Conservation (phyloP, 2,329 filamentous ascomycete genomes). For the Diaporthe caulivora region DNA sequence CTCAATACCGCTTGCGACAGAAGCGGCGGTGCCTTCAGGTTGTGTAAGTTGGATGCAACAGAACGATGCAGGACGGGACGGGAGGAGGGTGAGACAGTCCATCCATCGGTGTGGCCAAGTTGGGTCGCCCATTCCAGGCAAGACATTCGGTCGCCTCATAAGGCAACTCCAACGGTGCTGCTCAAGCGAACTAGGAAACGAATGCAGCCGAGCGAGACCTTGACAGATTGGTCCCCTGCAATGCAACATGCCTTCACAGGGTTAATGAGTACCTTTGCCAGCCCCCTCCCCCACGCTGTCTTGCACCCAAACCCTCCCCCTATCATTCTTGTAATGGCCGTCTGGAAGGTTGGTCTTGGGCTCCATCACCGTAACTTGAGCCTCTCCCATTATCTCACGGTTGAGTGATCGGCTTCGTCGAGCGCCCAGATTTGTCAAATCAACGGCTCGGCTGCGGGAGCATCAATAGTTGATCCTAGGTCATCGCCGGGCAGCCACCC, state of each 20-base stretch:
- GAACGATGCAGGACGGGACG: not conserved
- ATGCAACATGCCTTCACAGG: constrained; percentile 6
- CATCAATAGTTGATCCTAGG: not conserved
- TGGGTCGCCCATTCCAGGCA: constrained; percentile 29
- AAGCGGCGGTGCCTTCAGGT: not conserved
- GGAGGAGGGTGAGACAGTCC: not conserved
- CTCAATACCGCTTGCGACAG: not conserved
- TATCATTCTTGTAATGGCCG: not conserved
- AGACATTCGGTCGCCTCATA: constrained; percentile 31
- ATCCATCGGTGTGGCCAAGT: constrained; percentile 2
- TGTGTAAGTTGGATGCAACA: not conserved
- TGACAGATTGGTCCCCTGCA: constrained; percentile 5
- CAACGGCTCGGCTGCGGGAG: constrained; percentile 4
- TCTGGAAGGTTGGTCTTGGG: not conserved
- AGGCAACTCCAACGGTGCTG: constrained; percentile 28
- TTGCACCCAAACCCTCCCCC: too few species aligned
- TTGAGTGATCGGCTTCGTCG: not conserved
- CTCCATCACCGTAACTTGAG: not conserved
- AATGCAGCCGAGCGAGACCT: constrained; percentile 8
- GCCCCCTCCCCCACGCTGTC: not conserved
- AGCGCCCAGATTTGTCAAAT: not conserved
- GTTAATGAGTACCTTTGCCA: not conserved
- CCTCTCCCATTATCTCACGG: not conserved
- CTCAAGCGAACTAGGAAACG: constrained; percentile 26
- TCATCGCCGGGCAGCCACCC: constrained; percentile 12